Evolutionary conservation across 306 rosid genomes (phyloP).

Genomic region (Quercus dentata): DNA sequence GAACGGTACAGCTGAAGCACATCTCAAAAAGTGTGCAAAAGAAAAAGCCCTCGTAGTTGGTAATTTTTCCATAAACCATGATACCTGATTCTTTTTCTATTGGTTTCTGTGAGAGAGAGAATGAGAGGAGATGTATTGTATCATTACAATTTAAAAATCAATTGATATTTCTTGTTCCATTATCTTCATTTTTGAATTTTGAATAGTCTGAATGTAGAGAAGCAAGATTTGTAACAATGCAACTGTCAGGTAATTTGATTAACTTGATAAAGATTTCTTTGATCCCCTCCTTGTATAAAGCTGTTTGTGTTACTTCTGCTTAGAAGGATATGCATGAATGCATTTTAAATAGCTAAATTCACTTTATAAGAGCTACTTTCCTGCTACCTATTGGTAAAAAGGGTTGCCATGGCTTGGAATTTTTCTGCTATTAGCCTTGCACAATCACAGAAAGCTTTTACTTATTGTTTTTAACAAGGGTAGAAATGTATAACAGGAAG

Average conservation of each 20-base stretch:
- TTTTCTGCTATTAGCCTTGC: not conserved
- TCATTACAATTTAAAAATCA: not conserved
- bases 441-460: not conserved
- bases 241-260: constrained; percentile 6
- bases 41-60: constrained; percentile 59
- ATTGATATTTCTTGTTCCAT: not conserved
- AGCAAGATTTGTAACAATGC: constrained; percentile 2
- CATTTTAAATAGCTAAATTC: not conserved
- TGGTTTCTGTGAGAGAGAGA: not conserved
- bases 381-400: not conserved
- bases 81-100: constrained; percentile 3
- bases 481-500: not conserved
- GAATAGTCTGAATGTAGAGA: constrained; percentile 8
- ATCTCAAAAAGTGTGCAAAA: constrained; percentile 47
- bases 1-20: constrained; percentile 50
- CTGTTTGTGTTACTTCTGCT: not conserved
- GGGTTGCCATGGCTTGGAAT: not conserved
- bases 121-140: constrained; percentile 7
- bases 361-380: not conserved
- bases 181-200: not conserved
- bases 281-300: not conserved
- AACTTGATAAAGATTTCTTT: constrained; percentile 8
- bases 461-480: not conserved
- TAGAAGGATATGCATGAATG: no score
- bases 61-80: constrained; percentile 9